Conservation (phyloP, 2,329 filamentous ascomycete genomes). For the Verticillium nubilum region DNA sequence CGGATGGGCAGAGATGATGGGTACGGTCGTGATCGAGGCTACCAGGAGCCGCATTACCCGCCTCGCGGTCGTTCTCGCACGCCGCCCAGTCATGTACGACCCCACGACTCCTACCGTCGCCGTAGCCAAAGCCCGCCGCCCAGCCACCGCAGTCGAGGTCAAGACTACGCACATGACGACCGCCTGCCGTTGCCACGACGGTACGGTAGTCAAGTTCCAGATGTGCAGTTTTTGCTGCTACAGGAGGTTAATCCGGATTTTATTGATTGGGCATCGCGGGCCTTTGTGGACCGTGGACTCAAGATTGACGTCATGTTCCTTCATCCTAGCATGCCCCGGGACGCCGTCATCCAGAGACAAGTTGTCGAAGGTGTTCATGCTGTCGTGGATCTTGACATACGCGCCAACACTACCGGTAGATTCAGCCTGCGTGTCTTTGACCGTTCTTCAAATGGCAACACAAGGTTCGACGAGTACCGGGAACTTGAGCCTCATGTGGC, state of each 20-base stretch:
- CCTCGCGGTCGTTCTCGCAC: conserved; percentile 64
- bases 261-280: conserved; percentile 73
- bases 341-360: conserved; percentile 76
- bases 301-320: conserved; percentile 76
- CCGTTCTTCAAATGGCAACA: conserved; percentile 65
- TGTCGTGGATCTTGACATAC: conserved; percentile 69
- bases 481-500: conserved; percentile 74
- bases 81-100: conserved; percentile 43
- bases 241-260: conserved; percentile 76
- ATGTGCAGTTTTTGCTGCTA: conserved; percentile 81
- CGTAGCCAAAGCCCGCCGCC: conserved; percentile 68
- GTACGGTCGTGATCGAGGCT: conserved; percentile 46
- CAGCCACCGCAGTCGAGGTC: conserved; percentile 32
- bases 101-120: conserved; percentile 53
- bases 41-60: conserved; percentile 30
- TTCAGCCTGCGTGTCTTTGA: conserved; percentile 84
- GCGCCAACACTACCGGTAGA: conserved; percentile 64
- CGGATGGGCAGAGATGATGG: conserved; percentile 56
- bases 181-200: conserved; percentile 68
- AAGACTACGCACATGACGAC: conserved; percentile 48
- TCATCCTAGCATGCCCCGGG: conserved; percentile 61
- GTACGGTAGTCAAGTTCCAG: conserved; percentile 70
- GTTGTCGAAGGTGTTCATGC: conserved; percentile 85
- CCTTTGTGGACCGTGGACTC: conserved; percentile 67
- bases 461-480: conserved; percentile 81